phyloP scores from a whole-genome alignment of 805 yeast species.

The Candida vartiovaarae region DNA sequence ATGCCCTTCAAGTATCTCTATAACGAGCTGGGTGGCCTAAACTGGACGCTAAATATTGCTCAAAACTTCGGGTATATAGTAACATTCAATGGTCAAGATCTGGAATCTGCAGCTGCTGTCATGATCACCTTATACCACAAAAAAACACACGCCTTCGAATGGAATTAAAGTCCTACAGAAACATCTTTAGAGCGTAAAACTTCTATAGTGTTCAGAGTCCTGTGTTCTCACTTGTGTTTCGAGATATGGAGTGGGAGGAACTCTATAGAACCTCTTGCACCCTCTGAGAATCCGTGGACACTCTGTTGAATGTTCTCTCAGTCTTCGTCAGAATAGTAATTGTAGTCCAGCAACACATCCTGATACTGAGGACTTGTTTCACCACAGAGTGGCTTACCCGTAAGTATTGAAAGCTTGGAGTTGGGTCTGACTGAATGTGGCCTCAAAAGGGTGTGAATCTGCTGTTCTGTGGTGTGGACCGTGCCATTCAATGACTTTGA shows the following conservation, averaged over 20 bases:
- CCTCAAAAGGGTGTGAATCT: constrained; percentile 3
- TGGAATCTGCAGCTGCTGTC: no score
- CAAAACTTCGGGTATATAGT: no score
- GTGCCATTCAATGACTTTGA: constrained; percentile 3
- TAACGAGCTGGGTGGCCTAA: no score
- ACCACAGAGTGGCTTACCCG: background rate
- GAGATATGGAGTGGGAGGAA: constrained; percentile 1
- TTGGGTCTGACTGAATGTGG: background rate
- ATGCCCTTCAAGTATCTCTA: no score
- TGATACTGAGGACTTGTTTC: constrained; percentile 7
- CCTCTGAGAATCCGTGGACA: background rate
- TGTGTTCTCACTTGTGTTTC: background rate
- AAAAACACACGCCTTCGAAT: no score
- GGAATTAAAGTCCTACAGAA: no score
- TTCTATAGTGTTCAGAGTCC: no score
- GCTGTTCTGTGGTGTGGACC: background rate
- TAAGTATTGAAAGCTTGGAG: background rate
- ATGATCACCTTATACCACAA: no score
- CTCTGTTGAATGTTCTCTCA: background rate
- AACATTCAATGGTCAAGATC: no score
- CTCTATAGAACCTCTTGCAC: background rate
- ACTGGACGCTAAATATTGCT: no score
- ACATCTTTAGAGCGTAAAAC: no score
- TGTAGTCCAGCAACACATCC: constrained; percentile 19
- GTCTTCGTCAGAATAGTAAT: constrained; percentile 13